Conservation (phyloP, 768 basidiomycete genomes). For the Mycena chlorophos region DNA sequence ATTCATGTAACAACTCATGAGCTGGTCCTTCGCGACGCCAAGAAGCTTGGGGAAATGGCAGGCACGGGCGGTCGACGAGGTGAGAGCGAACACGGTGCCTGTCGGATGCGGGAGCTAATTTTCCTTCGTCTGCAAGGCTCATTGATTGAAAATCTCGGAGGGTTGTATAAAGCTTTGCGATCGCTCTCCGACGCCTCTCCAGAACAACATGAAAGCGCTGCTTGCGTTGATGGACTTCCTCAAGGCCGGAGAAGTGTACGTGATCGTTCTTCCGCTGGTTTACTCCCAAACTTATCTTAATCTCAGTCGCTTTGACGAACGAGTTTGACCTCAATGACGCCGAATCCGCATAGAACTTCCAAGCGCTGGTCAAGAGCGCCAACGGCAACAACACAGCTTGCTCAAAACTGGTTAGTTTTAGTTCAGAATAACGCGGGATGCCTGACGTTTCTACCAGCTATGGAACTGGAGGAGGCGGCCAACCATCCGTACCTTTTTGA, state of each 20-base stretch:
- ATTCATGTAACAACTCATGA: constrained; percentile 99
- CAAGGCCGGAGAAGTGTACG: constrained; percentile 96
- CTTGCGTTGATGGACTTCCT: constrained; percentile 98
- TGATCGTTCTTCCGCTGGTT: constrained; percentile 4
- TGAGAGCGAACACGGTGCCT: constrained; percentile 35
- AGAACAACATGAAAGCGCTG: constrained; percentile 99
- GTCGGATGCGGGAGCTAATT: constrained; percentile 16
- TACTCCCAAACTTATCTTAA: constrained; percentile 2
- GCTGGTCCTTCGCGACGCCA: constrained; percentile 84
- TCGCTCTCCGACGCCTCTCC: constrained; percentile 94
- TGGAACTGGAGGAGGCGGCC: constrained; percentile 98
- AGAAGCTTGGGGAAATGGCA: constrained; percentile 95
- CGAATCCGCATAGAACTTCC: constrained; percentile 93
- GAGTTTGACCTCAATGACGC: constrained; percentile 94
- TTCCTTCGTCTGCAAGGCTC: constrained; percentile 68
- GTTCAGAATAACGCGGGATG: constrained; percentile 5
- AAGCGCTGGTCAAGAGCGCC: constrained; percentile 86
- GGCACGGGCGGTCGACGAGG: constrained; percentile 93
- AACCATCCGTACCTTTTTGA: constrained; percentile 99
- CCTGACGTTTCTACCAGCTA: constrained; percentile 50
- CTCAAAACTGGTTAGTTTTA: constrained; percentile 79
- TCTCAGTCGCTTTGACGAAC: constrained; percentile 81
- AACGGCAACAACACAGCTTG: constrained; percentile 85
- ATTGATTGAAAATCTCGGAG: constrained; percentile 97
- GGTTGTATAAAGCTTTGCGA: constrained; percentile 91